Evolutionary conservation across 176 grass and related monocot species (phyloP), one percentile per base, ranked within the genome.

Genomic region (Carex myosuroides): DNA sequence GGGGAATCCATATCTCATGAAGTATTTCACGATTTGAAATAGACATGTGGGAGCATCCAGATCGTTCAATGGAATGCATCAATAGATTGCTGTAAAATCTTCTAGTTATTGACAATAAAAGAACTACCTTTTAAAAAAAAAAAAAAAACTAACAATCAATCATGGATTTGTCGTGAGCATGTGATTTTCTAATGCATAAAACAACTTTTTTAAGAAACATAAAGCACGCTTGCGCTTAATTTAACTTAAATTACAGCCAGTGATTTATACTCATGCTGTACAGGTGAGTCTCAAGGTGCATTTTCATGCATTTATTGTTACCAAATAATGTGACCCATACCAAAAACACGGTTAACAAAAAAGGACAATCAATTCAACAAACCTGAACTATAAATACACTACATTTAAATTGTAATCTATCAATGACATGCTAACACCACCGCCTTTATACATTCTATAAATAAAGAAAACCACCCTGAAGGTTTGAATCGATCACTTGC

Each of bases 371-470:
- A 83, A 66, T 66, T 62, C 81, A 83, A 83, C 81, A 83, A 83
- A 68, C 81, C 81, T 83, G 58, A 60, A 83, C 81, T 65, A 83
- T 83, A 68, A 83, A 83, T 81, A 81, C 33, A 81, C 79, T 81
- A 81, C 79, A 62, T 81, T 17, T 83, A 53, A 68, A 83, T 66
- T 68, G 52, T 83, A 83, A 83, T 83, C 81, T 83, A 83, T 83
- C 39, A 83, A 83, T 68, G 64, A 67, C 48, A 58, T 44, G 42
- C 81, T 83, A 83, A 83, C 35, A 83, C 60, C 81, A 24, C 60
- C 81, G 21, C 80, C 80, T 83, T 83, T 83, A 67, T 82, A 83
- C 81, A 83, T 66, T 83, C 62, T 83, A 83, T 83, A 83, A 83
- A 83, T 83, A 83, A 83, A 55, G 80, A 82, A 83, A 83, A 52